Percentiles rank a stretch among this genome's conserved stretches.
Evolutionary conservation across 257 asterid species (phyloP).

Genomic region (Solanum acaule): DNA sequence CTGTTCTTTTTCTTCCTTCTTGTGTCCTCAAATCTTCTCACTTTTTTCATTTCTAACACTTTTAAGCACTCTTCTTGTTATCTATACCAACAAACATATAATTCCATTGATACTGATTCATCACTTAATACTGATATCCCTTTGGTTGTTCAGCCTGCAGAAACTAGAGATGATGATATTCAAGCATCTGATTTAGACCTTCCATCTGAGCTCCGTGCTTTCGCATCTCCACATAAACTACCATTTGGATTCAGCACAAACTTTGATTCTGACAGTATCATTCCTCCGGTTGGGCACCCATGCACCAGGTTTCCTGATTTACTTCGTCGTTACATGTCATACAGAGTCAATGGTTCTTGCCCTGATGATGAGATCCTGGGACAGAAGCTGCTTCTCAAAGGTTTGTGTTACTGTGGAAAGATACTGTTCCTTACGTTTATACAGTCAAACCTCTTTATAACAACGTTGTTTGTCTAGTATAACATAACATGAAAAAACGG

Average conservation of each 20-base stretch:
- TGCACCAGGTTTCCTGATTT: constrained; percentile 29
- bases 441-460: background rate
- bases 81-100: constrained; percentile 2
- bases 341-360: constrained; percentile 51
- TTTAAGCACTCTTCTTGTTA: constrained; percentile 27
- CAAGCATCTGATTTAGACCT: constrained; percentile 12
- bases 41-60: constrained; percentile 39
- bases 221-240: constrained; percentile 47
- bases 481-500: background rate
- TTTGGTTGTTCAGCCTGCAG: background rate
- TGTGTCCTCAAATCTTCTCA: constrained; percentile 46
- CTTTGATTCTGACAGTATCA: constrained; percentile 41
- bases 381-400: constrained; percentile 56
- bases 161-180: background rate
- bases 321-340: constrained; percentile 46
- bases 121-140: background rate
- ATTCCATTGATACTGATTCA: background rate
- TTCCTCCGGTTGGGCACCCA: constrained; percentile 46
- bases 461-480: background rate
- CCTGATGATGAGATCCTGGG: constrained; percentile 57
- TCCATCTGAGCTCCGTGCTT: constrained; percentile 47
- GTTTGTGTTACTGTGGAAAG: background rate
- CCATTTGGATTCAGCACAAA: constrained; percentile 53
- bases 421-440: background rate
- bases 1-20: constrained; percentile 37